Evolutionary conservation across 164 flowering plant genomes (phyloP), one percentile per base, ranked within the genome.

Genomic region (Tetracentron sinense): DNA sequence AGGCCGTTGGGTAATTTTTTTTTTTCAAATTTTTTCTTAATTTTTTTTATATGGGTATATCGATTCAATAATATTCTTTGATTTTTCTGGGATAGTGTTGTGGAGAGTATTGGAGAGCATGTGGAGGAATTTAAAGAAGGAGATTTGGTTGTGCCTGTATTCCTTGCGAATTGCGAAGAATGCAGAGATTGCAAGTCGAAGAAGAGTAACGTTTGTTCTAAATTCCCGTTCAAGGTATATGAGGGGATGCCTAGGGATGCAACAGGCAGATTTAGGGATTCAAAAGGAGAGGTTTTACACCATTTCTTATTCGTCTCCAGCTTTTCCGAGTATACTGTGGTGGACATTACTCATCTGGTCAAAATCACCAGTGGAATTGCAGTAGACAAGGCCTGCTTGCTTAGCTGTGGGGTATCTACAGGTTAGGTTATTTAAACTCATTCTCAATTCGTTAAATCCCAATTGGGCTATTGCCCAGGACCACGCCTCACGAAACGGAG

Each of bases 31-130:
- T n/a, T 15, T 33, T 12, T 14, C 6, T 15, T 7, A 21, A 17
- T 46, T 31, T 20, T 22, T 16, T 46, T 50, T 20, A 11, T 1
- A 15, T 17, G 29, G 42, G 28, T 16, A 16, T 23, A 23, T 29
- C 26, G 33, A 25, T 22, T 51, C 7, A 23, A 20, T 27, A 28
- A 14, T 20, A 6, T 50, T 0, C 1, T 19, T 28, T 19, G 19
- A 44, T n/a, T 27, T 57, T 10, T 48, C 48, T 46, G 21, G 30
- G 8, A n/a, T 17, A 17, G 20, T 17, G 72, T 81, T 4, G 91
- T 88, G 10, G 91, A 88, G 78, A 86, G 89, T 29, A 82, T 81
- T 8, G 95, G 91, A 21, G 88, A 84, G 42, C 4, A 78, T 19
- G 88, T 82, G 35, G 74, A 71, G 21, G 89, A 78, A 48, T 72